Evolutionary conservation across 495 filamentous ascomycete genomes (phyloP), one percentile per base, ranked within the genome.

Genomic region (Tuber brumale): DNA sequence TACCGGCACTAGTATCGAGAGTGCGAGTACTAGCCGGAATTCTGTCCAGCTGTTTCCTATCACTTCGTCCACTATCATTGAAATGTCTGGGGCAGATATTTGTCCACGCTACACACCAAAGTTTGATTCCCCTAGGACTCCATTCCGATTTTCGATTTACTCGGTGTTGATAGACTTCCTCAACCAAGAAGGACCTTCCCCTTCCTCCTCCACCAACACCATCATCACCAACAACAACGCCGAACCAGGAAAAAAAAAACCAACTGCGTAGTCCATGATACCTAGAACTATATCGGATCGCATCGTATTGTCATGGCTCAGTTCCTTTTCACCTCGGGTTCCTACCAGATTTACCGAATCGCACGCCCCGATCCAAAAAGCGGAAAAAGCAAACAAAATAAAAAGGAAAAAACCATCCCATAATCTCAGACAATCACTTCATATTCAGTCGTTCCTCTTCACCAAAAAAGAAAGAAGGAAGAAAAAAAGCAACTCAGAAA

Each of bases 331-430:
- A 16, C 27, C 27, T 35, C 27, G 5, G n/a, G 57, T 35, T 66
- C 57, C 51, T 31, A 0, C 57, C 31, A 10, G 9, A n/a, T 18
- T n/a, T 31, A 3, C 57, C 31, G n/a, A 23, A n/a, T 18, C 7
- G 46, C 23, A 51, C 21, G 4, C 46, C 46, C 46, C 46, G 21
- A 51, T 0, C 21, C 0, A 1, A 18, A 76, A 71, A 79, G 69
- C 76, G 73, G 79, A 75, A 72, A 79, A 73, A 70, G 70, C 41
- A 76, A 76, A 71, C 51, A 71, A 76, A 79, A 66, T 39, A 41
- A 79, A 79, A 75, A 57, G 46, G 72, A 61, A 66, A 66, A 35
- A 16, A 7, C 12, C 57, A 66, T 66, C 57, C n/a, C 57, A 66
- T 66, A 66, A 66, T 66, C 27, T 16, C 9, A 35, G 57, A 66